These are phyloP conservation scores for Xylaria acuta DNA, from an alignment of 495 filamentous ascomycete species.

Conservation along the genomic window DNA sequence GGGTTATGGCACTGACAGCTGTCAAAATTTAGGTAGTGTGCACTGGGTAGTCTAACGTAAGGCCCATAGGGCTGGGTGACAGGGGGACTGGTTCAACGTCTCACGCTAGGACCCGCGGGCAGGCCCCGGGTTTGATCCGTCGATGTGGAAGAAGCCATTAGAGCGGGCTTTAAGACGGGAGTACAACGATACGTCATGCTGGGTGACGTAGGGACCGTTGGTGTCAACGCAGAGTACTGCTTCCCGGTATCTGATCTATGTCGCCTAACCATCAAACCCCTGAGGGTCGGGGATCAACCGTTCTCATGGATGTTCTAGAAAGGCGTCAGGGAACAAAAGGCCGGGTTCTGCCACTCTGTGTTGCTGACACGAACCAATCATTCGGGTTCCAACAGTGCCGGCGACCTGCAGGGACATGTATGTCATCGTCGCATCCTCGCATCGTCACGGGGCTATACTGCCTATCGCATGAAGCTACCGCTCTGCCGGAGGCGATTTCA, in stretches of 20 bases:
- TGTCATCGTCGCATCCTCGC: constrained; percentile 15
- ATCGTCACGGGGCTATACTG: constrained; percentile 1
- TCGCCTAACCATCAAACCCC: not conserved
- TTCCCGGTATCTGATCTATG: not conserved
- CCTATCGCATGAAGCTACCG: constrained; percentile 10
- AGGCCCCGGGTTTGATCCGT: constrained; percentile 12
- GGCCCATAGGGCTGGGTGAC: constrained; percentile 6
- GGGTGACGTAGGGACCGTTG: constrained; percentile 14
- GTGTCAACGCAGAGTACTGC: not conserved
- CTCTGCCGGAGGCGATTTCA: constrained; percentile 5
- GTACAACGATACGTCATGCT: not conserved
- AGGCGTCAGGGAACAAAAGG: not conserved
- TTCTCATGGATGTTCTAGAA: constrained; percentile 1
- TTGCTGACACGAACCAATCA: constrained; percentile 11
- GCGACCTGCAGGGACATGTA: not conserved
- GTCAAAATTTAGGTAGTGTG: not conserved
- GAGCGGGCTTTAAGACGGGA: constrained; percentile 14
- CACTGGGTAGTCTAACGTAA: not conserved
- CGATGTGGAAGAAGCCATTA: not conserved
- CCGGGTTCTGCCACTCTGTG: not conserved
- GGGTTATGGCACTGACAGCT: not conserved
- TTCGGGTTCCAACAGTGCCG: constrained; percentile 6
- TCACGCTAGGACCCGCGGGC: not conserved
- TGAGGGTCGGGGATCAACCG: not conserved
- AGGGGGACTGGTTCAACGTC: not conserved